phyloP scores from a whole-genome alignment of 352 stramenopile species.

The Phytophthora hybrid region DNA sequence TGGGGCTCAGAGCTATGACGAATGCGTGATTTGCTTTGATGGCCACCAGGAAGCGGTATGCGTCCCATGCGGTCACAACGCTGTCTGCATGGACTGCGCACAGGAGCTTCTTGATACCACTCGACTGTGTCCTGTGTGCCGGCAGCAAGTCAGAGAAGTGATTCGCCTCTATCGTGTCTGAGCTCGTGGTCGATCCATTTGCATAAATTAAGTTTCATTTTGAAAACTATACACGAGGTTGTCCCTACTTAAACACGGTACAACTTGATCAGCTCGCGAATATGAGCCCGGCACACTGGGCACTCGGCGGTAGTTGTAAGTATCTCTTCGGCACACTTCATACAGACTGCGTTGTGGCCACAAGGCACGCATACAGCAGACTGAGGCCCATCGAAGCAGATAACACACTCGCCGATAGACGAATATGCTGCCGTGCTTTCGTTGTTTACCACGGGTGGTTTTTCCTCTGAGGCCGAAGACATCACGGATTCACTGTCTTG shows the following conservation, averaged over 20 bases:
- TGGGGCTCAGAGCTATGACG: slow-evolving; percentile 29
- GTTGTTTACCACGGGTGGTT: slow-evolving; percentile 45
- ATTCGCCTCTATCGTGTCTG: slow-evolving; percentile 82
- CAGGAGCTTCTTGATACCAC: slow-evolving; percentile 70
- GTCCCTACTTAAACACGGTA: slow-evolving; percentile 58
- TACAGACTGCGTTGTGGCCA: slow-evolving; percentile 86
- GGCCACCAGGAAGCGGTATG: slow-evolving; percentile 76
- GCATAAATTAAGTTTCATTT: slow-evolving; percentile 18
- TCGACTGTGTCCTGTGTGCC: slow-evolving; percentile 78
- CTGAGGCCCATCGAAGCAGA: slow-evolving; percentile 84
- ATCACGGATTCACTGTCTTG: slow-evolving; percentile 6
- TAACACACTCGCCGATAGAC: slow-evolving; percentile 75
- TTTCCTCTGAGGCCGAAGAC: slow-evolving; percentile 15
- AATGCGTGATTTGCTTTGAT: slow-evolving; percentile 90
- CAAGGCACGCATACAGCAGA: slow-evolving; percentile 82
- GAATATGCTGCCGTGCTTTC: slow-evolving; percentile 44
- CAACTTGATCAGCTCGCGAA: slow-evolving; percentile 84
- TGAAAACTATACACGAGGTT: background rate
- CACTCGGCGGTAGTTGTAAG: slow-evolving; percentile 66
- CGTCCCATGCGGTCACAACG: slow-evolving; percentile 88
- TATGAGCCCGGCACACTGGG: slow-evolving; percentile 69
- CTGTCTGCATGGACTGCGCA: slow-evolving; percentile 87
- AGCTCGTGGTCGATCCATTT: slow-evolving; percentile 12
- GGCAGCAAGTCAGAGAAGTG: slow-evolving; percentile 74
- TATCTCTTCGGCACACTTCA: slow-evolving; percentile 79